Percentiles rank a stretch among this genome's conserved stretches.
Conservation (phyloP, 495 filamentous ascomycete genomes). For the Talaromyces ruber region DNA sequence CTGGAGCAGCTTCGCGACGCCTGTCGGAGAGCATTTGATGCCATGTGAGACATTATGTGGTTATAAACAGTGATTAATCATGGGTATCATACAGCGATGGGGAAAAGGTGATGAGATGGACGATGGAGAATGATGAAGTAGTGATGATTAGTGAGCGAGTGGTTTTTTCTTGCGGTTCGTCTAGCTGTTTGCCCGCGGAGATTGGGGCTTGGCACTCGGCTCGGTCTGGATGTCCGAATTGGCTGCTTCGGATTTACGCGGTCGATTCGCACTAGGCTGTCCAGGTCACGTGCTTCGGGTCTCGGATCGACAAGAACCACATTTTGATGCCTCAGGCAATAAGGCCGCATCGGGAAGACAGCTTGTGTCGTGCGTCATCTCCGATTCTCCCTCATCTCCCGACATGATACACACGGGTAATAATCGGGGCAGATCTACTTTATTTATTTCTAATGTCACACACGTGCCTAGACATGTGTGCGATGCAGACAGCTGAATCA, state of each 20-base stretch:
- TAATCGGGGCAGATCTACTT: no score
- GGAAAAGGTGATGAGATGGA: no score
- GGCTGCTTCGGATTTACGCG: not conserved
- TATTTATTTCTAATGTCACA: no score
- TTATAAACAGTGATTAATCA: not conserved
- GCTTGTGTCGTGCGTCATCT: not conserved
- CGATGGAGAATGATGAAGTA: not conserved
- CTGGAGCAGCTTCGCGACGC: conserved; percentile 53
- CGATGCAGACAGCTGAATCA: no score
- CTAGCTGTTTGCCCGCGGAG: not conserved
- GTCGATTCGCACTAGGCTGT: not conserved
- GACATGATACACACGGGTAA: no score
- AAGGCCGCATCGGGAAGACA: not conserved
- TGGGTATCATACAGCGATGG: not conserved
- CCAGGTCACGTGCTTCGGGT: not conserved
- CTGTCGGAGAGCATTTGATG: conserved; percentile 67
- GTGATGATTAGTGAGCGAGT: not conserved
- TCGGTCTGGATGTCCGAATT: not conserved
- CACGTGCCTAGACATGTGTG: no score
- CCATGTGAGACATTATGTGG: conserved; percentile 58
- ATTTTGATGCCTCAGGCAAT: not conserved
- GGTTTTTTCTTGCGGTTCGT: not conserved
- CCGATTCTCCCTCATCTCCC: not conserved
- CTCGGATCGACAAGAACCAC: not conserved
- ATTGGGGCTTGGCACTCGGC: not conserved